Evolutionary conservation across 2,329 filamentous ascomycete genomes (phyloP), one percentile per base, ranked within the genome.

Genomic region (Simplicillium aogashimaense): DNA sequence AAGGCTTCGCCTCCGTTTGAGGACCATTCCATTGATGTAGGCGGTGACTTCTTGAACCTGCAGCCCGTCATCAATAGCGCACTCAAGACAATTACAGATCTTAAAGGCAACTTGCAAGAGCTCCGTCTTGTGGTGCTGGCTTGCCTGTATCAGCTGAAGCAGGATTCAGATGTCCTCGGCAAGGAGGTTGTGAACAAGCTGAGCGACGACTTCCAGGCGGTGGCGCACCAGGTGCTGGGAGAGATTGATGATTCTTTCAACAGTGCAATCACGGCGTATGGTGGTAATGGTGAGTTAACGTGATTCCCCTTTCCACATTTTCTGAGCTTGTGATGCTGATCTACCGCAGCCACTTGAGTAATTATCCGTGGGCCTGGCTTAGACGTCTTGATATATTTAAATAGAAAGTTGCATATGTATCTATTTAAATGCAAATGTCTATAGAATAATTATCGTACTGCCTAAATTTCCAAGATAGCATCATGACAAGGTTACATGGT

Each of bases 1-100:
- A 13, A 25, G 12, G 39, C 39, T n/a, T 32, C 39, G 13, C 34
- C 39, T 1, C 39, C 39, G 2, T 41, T 41, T 16, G 28, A 25
- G 13, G 39, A 41, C 11, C 39, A 41, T 16, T 41, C 39, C 3
- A 36, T 41, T 20, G 39, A 41, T 20, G 28, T 41, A 4, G 39
- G 39, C 15, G 39, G 39, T 7, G 39, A 41, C 34, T 41, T 41
- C 13, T 18, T 41, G 13, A 41, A 41, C 29, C 8, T 41, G 25
- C 39, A 41, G 29, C 39, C 39, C 11, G 34, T 31, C 16, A 36
- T 41, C 33, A 20, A 41, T 12, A 5, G 34, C 25, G 12, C 32
- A 18, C 33, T 41, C 2, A n/a, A 28, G 11, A 25, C 34, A 7
- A 31, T 41, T 9, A 36, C 39, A 4, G 17, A 36, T 11, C 28